phyloP scores from a whole-genome alignment of 768 basidiomycete genomes.

The Boletus sensibilis region DNA sequence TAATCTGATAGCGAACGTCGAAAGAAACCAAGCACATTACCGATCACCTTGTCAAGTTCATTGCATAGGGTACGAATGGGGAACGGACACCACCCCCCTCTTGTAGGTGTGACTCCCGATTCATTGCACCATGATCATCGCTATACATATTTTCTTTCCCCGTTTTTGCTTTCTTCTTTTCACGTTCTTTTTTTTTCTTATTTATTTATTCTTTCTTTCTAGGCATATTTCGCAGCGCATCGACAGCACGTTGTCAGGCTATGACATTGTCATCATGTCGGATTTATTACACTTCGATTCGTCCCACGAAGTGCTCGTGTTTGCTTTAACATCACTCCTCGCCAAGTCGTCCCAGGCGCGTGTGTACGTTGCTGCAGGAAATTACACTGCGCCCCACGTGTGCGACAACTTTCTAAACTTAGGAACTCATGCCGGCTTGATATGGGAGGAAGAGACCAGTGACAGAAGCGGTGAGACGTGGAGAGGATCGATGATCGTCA shows the following conservation, averaged over 20 bases:
- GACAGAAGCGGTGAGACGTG: constrained; percentile 35
- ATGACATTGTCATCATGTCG: constrained; percentile 63
- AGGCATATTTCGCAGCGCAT: constrained; percentile 14
- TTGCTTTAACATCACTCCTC: constrained; percentile 51
- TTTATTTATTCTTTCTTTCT: constrained; percentile 1
- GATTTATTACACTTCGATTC: constrained; percentile 69
- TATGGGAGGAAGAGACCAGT: constrained; percentile 44
- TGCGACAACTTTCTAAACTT: constrained; percentile 54
- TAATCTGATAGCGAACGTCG: constrained; percentile 56
- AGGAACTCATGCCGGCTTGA: constrained; percentile 40
- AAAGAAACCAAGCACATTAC: constrained; percentile 43
- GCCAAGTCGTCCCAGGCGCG: constrained; percentile 39
- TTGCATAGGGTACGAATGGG: constrained; percentile 65
- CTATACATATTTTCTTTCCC: not conserved
- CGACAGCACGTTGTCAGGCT: constrained; percentile 33
- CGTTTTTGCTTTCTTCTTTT: not conserved
- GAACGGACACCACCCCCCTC: constrained; percentile 43
- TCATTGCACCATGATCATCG: not conserved
- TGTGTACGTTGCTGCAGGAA: constrained; percentile 62
- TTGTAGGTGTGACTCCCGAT: constrained; percentile 40
- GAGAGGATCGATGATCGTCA: constrained; percentile 48
- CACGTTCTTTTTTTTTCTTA: not conserved
- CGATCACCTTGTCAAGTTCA: constrained; percentile 41
- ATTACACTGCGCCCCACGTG: constrained; percentile 53
- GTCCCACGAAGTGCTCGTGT: constrained; percentile 57